Percentiles rank a stretch among this genome's conserved stretches.
Evolutionary conservation across 2,329 filamentous ascomycete genomes (phyloP).

Genomic region (Hymenoscyphus salicellus): DNA sequence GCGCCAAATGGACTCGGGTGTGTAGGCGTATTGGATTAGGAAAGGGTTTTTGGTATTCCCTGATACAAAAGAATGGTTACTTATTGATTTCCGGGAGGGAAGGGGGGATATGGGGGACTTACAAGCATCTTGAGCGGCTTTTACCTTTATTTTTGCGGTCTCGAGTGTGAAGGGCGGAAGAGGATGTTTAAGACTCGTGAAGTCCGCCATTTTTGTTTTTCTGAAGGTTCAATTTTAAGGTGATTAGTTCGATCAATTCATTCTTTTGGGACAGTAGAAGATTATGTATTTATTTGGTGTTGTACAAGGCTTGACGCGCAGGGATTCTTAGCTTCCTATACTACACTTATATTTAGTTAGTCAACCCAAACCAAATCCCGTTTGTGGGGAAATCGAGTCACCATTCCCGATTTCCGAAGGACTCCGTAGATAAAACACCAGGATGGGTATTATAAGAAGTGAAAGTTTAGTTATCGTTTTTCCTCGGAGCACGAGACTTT

Average conservation of each 20-base stretch:
- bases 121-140: constrained; percentile 76
- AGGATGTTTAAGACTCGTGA: constrained; percentile 38
- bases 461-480: not conserved
- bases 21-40: constrained; percentile 69
- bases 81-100: not conserved
- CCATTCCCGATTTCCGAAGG: too few species aligned
- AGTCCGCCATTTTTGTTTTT: constrained; percentile 1
- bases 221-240: not conserved
- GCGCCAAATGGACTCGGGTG: constrained; percentile 73
- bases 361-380: constrained; percentile 2
- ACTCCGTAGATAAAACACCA: not conserved
- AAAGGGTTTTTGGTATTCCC: constrained; percentile 69
- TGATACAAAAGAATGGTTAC: not conserved
- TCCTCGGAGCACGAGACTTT: not conserved
- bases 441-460: not conserved
- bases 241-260: not conserved
- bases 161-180: constrained; percentile 73
- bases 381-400: not conserved
- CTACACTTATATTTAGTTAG: not conserved
- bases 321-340: not conserved
- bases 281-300: not conserved
- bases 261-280: not conserved
- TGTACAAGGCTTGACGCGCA: not conserved
- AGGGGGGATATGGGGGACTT: not conserved
- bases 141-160: constrained; percentile 72